phyloP scores from a whole-genome alignment of 2,329 filamentous ascomycete genomes.

The Fusarium nelsonii region DNA sequence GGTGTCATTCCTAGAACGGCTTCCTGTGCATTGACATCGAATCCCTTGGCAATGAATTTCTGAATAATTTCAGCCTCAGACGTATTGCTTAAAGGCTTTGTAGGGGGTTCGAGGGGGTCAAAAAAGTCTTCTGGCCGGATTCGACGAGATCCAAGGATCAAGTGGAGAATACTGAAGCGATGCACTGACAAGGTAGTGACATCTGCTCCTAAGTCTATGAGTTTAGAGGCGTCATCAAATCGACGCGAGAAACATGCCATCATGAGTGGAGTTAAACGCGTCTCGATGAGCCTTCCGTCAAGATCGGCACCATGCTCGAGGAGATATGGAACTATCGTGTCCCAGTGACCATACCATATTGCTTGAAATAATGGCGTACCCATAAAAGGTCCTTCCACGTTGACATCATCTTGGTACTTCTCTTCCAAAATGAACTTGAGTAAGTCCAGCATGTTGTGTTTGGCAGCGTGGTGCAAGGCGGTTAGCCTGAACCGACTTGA shows the following conservation, averaged over 20 bases:
- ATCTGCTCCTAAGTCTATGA: constrained; percentile 45
- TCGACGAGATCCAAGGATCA: constrained; percentile 45
- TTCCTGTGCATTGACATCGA: constrained; percentile 46
- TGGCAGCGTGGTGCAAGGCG: constrained; percentile 46
- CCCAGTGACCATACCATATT: constrained; percentile 47
- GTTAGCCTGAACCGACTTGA: constrained; percentile 43
- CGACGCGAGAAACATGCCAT: constrained; percentile 47
- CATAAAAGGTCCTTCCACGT: constrained; percentile 46
- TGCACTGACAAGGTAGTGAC: constrained; percentile 44
- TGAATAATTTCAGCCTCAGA: constrained; percentile 46
- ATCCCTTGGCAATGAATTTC: constrained; percentile 45
- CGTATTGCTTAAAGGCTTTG: constrained; percentile 18
- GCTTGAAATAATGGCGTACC: constrained; percentile 47
- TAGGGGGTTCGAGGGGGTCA: constrained; percentile 24
- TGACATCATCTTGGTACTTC: constrained; percentile 36
- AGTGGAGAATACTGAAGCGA: constrained; percentile 47
- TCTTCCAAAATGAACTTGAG: constrained; percentile 38
- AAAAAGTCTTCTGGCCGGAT: constrained; percentile 40
- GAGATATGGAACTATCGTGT: constrained; percentile 45
- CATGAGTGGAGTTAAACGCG: constrained; percentile 46
- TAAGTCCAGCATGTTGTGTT: constrained; percentile 37
- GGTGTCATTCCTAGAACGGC: constrained; percentile 48
- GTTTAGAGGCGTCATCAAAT: constrained; percentile 46
- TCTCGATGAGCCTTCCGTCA: constrained; percentile 45
- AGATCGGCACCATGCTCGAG: constrained; percentile 46